A percentile compares a stretch with the other conserved stretches of the same genome.
phyloP scores from a whole-genome alignment of 805 yeast species.

The Sugiyamaella smithiae region DNA sequence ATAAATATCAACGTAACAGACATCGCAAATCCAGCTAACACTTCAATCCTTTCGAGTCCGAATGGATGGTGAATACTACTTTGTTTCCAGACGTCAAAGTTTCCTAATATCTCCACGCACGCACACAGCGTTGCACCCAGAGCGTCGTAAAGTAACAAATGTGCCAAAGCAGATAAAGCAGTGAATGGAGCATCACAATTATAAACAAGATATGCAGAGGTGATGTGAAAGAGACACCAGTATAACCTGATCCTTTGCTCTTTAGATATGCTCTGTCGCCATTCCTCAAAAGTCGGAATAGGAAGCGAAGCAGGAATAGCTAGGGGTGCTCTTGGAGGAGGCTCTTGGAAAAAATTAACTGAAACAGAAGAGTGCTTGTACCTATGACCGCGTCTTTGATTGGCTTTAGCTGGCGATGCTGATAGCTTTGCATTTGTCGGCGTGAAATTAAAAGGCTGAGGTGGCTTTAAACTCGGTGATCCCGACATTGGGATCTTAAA shows the following conservation, averaged over 20 bases:
- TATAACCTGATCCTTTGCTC: conserved; percentile 56
- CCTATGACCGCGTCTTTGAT: conserved; percentile 82
- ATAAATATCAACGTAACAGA: conserved; percentile 84
- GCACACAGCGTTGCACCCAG: conserved; percentile 69
- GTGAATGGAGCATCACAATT: conserved; percentile 58
- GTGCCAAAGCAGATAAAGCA: conserved; percentile 75
- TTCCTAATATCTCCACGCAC: conserved; percentile 75
- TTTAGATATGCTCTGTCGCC: conserved; percentile 54
- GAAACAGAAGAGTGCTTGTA: conserved; percentile 96
- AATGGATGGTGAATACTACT: conserved; percentile 84
- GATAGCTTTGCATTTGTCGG: conserved; percentile 1
- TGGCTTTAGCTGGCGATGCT: conserved; percentile 26
- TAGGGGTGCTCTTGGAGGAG: conserved; percentile 65
- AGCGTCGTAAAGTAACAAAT: conserved; percentile 82
- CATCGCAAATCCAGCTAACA: conserved; percentile 80
- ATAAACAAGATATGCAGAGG: conserved; percentile 55
- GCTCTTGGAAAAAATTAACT: conserved; percentile 93
- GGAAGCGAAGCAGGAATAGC: conserved; percentile 64
- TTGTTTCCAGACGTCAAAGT: conserved; percentile 87
- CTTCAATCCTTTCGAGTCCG: conserved; percentile 90
- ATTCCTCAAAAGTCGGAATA: conserved; percentile 67
- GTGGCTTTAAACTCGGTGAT: neutral
- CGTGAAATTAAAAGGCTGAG: conserved; percentile 12
- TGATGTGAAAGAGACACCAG: conserved; percentile 60
- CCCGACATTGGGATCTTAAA: neutral